phyloP scores from a whole-genome alignment of 345 rosid genomes.

The Acer yangbiense region DNA sequence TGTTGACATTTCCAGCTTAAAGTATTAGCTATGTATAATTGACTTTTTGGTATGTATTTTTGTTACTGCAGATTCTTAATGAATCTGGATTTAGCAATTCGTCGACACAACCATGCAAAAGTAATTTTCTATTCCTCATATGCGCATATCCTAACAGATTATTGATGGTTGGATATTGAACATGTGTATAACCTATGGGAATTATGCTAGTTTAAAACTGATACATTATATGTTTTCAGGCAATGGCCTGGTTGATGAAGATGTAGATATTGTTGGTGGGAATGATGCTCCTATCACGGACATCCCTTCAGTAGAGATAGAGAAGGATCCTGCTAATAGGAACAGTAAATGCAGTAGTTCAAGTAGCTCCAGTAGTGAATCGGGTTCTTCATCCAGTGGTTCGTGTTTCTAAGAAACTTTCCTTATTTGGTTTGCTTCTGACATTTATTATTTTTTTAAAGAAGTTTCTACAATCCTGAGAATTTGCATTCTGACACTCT shows the following conservation, averaged over 20 bases:
- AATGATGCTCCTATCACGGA: constrained; percentile 58
- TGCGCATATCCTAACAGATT: constrained; percentile 15
- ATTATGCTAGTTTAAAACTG: constrained; percentile 23
- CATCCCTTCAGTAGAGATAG: constrained; percentile 58
- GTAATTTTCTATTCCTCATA: constrained; percentile 36
- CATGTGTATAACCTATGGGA: background rate
- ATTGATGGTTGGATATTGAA: background rate
- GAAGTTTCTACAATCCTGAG: background rate
- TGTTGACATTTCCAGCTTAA: constrained; percentile 1
- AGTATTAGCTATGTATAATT: constrained; percentile 13
- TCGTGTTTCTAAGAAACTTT: constrained; percentile 43
- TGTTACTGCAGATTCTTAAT: constrained; percentile 53
- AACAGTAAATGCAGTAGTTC: constrained; percentile 61
- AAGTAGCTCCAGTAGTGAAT: constrained; percentile 74
- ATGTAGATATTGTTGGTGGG: constrained; percentile 81
- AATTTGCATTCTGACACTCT: background rate
- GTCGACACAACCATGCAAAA: constrained; percentile 58
- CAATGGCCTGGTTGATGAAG: constrained; percentile 64
- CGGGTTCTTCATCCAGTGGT: constrained; percentile 82
- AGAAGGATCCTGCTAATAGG: constrained; percentile 56
- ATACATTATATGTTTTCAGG: constrained; percentile 39
- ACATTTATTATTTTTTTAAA: background rate
- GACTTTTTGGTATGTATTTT: constrained; percentile 25
- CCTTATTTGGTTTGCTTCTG: background rate
- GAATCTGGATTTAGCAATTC: constrained; percentile 73